Base-by-base conservation (phyloP, 371 early-diverging fungal genomes). In the Entomophthora muscae region DNA sequence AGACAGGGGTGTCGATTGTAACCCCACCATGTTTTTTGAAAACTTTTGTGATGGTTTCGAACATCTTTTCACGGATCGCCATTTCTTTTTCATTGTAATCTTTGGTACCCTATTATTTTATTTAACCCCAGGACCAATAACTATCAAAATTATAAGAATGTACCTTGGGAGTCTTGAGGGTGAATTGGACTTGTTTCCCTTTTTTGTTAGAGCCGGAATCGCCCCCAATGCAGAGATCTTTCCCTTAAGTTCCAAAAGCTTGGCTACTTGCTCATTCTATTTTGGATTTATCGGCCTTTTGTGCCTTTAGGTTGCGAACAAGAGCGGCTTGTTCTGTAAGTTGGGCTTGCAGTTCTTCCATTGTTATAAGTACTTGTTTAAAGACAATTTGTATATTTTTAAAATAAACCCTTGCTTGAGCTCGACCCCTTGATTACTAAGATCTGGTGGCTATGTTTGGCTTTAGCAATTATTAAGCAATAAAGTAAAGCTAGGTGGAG, bases 1-100 rank as follows among this genome's bases (percentile, higher is more conserved):
- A 99, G 31, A 97, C 98, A 7, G 99, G 99, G 0, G 99, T 99
- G 66, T 99, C 98, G 65, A 99, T 95, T 0, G 96, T 91, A 32
- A 96, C 90, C 33, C 89, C 99, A 54, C 99, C 98, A 76, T 99
- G 97, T 65, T 83, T 82, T 72, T 95, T 90, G 75, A 98, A 99
- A 10, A 96, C 83, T 1, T 66, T 63, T 57, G 80, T 86, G 65
- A 95, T 91, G 23, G 86, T 93, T 10, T 77, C 72, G 67, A 98
- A 93, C 53, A 99, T 90, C 65, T 85, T 72, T 69, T 96, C 90
- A 32, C 99, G 84, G 64, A 97, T 74, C 21, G 93, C 86, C 90
- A 94, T 95, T 67, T 98, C 98, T 68, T 86, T 84, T 58, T 92
- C 91, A 59, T 76, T 80, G 69, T 91, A 97, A 78, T 99, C 99